Evolutionary conservation across 1,139 yeast species (phyloP), one percentile per base, ranked within the genome.

Genomic region (Diutina catenulata): DNA sequence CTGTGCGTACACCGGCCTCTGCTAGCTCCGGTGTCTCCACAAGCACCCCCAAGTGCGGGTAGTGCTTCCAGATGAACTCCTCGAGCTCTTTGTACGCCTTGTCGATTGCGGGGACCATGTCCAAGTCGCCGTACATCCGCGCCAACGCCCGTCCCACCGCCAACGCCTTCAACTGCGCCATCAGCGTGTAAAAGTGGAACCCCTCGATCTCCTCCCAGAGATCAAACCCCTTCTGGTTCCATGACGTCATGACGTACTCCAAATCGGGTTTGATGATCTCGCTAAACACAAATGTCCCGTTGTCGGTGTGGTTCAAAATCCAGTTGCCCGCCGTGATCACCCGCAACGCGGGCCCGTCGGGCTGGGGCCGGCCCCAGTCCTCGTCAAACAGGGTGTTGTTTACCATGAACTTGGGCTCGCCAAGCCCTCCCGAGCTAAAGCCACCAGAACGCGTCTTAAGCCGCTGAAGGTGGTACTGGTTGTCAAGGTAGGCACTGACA

Each of bases 291-390:
- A 53, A 57, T 16, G 24, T 37, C n/a, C 14, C 37, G 31, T 60
- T 51, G 5, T 59, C 47, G 41, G 77, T 54, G 9, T 67, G 47
- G 21, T 59, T 56, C 42, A 84, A 50, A n/a, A n/a, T n/a, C 52
- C 74, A 84, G 44, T 73, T 71, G 37, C 74, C 56, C 23, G 80
- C 67, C 1, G 95, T 68, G 38, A 79, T 67, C 3, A 78, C 69
- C 46, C 97, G 68, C 41, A 88, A 64, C 0, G 94, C 93, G 0
- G 97, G 96, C 0, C 97, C 97, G 55, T 91, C 98, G 44, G 86
- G 70, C 57, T 88, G 98, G 1, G 98, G 98, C 48, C 98, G 68
- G 2, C 97, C 97, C 98, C 97, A 88, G 29, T 62, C 53, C 2
- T 63, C 76, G 13, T 58, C 54, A 48, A 80, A 88, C 1, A 81